A percentile compares a stretch with the other conserved stretches of the same genome.
Evolutionary conservation across 2,329 filamentous ascomycete genomes (phyloP).

Genomic region (Sporothrix phasma): DNA sequence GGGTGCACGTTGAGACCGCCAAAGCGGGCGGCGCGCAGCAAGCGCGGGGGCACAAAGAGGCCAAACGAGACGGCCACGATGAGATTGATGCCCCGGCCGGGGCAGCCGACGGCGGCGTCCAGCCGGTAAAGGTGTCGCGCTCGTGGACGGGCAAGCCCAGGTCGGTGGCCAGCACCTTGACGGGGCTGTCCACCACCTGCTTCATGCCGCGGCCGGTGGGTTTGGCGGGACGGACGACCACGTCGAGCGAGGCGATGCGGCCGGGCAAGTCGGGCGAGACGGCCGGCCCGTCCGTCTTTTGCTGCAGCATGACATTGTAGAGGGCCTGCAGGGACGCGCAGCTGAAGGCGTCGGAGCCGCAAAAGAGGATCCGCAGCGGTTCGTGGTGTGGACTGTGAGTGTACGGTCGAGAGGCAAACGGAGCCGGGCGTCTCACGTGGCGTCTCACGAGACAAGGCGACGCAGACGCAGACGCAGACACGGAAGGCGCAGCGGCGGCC

Average conservation of each 20-base stretch:
- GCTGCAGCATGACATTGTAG: slow-evolving; percentile 37
- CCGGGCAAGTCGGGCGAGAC: slow-evolving; percentile 25
- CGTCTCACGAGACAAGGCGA: too few relatives aligned
- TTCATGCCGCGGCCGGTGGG: slow-evolving; percentile 66
- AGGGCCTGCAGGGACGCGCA: slow-evolving; percentile 64
- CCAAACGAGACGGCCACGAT: slow-evolving; percentile 93
- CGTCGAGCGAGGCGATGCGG: slow-evolving; percentile 67
- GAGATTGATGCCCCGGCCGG: slow-evolving; percentile 49
- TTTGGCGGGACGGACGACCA: slow-evolving; percentile 74
- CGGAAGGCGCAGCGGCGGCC: background rate
- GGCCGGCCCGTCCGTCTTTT: background rate
- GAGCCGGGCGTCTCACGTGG: background rate
- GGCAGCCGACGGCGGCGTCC: slow-evolving; percentile 28
- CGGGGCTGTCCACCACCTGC: slow-evolving; percentile 56
- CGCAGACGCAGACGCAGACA: too few relatives aligned
- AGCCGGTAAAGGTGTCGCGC: slow-evolving; percentile 71
- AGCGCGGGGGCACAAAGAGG: slow-evolving; percentile 69
- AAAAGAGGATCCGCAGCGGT: slow-evolving; percentile 80
- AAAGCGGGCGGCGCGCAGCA: slow-evolving; percentile 61
- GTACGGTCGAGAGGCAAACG: background rate
- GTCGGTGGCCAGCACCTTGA: slow-evolving; percentile 53
- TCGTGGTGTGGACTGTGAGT: slow-evolving; percentile 24
- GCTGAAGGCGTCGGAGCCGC: slow-evolving; percentile 88
- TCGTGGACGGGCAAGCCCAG: slow-evolving; percentile 61
- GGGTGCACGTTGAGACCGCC: slow-evolving; percentile 92